Conservation (phyloP, 2,329 filamentous ascomycete genomes). For the Pestalotiopsis sp. region DNA sequence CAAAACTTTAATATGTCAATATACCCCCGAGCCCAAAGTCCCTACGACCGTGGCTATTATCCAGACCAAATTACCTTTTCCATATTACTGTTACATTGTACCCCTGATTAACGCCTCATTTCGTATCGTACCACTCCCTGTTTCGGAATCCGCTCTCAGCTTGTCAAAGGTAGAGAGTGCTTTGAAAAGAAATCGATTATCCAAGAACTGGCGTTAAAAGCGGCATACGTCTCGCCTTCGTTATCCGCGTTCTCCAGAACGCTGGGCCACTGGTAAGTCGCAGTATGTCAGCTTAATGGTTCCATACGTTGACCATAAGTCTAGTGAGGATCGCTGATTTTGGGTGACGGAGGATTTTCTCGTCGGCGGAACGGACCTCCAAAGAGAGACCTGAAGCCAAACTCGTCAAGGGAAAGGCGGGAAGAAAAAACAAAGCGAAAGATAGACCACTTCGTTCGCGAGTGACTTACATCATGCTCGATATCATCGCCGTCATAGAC, state of each 20-base stretch:
- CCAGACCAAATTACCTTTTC: background rate
- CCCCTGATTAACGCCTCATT: background rate
- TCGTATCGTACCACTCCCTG: background rate
- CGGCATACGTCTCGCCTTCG: background rate
- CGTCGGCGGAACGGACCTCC: too few species aligned
- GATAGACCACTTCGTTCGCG: background rate
- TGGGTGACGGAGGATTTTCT: too few species aligned
- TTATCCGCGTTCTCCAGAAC: slow-evolving; percentile 12
- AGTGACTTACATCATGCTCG: slow-evolving; percentile 5
- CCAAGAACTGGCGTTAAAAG: slow-evolving; percentile 15
- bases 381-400: background rate
- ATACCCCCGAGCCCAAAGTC: background rate
- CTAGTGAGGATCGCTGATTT: too few species aligned
- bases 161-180: background rate
- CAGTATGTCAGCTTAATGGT: background rate
- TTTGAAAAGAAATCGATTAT: slow-evolving; percentile 15
- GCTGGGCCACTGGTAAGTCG: slow-evolving; percentile 12
- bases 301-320: background rate
- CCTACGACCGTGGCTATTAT: background rate
- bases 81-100: background rate
- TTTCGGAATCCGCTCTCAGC: background rate
- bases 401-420: background rate
- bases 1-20: background rate
- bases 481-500: slow-evolving; percentile 18
- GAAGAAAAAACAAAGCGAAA: background rate